Percentiles rank a stretch among this genome's conserved stretches.
Conservation (phyloP, 805 yeast genomes). For the Starmerella potacharoeniae region DNA sequence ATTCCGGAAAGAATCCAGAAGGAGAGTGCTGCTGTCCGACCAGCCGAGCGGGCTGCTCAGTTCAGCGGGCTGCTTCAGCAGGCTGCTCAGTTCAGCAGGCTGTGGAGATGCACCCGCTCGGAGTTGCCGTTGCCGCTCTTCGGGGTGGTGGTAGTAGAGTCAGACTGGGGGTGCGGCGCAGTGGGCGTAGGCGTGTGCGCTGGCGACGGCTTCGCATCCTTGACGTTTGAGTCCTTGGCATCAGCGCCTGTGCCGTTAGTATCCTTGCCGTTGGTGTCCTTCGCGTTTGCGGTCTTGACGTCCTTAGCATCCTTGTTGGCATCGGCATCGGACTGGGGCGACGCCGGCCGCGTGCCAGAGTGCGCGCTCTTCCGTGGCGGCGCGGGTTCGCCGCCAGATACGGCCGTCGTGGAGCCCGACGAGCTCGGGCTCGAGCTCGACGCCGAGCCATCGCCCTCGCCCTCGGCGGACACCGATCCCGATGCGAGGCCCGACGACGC, state of each 20-base stretch:
- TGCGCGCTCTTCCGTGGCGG: not conserved
- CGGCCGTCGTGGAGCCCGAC: not conserved
- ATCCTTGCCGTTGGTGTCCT: not conserved
- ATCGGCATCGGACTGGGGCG: no score
- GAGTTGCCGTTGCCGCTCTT: not conserved
- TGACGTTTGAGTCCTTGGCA: not conserved
- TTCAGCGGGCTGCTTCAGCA: not conserved
- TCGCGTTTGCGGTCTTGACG: not conserved
- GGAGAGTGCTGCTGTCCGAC: no score
- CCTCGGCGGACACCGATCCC: not conserved
- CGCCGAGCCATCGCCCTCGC: not conserved
- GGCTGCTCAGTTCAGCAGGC: constrained; percentile 3
- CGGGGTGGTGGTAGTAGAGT: not conserved
- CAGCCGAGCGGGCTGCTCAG: no score
- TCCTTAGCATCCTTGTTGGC: no score
- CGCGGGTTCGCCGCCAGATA: not conserved
- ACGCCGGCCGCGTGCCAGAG: not conserved
- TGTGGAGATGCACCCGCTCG: constrained; percentile 10
- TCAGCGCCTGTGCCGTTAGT: no score
- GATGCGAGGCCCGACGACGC: not conserved
- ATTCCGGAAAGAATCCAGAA: no score
- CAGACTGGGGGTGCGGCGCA: not conserved
- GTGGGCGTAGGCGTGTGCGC: not conserved
- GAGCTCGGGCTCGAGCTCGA: not conserved
- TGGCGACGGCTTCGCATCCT: not conserved